Percentiles rank a stretch among this genome's conserved stretches.
Evolutionary conservation across 2,329 filamentous ascomycete species (phyloP).

Genomic region (Ambrosiella beaveri): DNA sequence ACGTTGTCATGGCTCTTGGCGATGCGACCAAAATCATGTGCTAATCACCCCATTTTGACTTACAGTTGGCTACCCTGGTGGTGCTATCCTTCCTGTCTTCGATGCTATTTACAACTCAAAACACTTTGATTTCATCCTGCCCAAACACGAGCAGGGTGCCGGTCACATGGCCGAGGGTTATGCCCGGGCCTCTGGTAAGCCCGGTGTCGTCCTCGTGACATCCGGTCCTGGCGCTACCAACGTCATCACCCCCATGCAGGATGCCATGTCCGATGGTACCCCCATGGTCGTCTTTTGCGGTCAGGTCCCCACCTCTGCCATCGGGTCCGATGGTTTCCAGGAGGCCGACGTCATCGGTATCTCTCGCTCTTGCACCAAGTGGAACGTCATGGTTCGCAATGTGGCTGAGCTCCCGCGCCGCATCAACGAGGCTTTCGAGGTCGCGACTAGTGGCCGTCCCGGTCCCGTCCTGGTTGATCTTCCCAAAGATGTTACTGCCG

Average conservation of each 20-base stretch:
- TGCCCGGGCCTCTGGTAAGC: conserved; percentile 80
- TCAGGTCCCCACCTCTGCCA: conserved; percentile 76
- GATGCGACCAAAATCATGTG: not conserved
- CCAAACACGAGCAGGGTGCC: conserved; percentile 90
- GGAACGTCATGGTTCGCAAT: conserved; percentile 98
- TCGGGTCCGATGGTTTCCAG: conserved; percentile 93
- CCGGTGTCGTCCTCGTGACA: conserved; percentile 89
- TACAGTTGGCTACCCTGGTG: conserved; percentile 73
- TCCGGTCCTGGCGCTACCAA: conserved; percentile 95
- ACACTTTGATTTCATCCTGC: conserved; percentile 91
- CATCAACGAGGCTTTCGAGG: conserved; percentile 97
- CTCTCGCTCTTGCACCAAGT: conserved; percentile 89
- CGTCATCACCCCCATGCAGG: conserved; percentile 88
- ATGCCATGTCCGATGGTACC: conserved; percentile 86
- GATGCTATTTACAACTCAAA: conserved; percentile 97
- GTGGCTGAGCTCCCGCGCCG: conserved; percentile 80
- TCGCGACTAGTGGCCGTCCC: conserved; percentile 82
- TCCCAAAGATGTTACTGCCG: conserved; percentile 89
- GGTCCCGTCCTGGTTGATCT: conserved; percentile 91
- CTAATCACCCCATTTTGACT: conserved; percentile 1
- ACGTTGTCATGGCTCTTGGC: not conserved
- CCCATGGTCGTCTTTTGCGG: conserved; percentile 92
- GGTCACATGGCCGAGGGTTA: conserved; percentile 99
- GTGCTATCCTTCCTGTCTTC: conserved; percentile 92
- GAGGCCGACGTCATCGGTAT: conserved; percentile 92